These are phyloP conservation scores for Alternaria dauci DNA, from an alignment of 2,329 filamentous ascomycete genomes.

Conservation along the genomic window DNA sequence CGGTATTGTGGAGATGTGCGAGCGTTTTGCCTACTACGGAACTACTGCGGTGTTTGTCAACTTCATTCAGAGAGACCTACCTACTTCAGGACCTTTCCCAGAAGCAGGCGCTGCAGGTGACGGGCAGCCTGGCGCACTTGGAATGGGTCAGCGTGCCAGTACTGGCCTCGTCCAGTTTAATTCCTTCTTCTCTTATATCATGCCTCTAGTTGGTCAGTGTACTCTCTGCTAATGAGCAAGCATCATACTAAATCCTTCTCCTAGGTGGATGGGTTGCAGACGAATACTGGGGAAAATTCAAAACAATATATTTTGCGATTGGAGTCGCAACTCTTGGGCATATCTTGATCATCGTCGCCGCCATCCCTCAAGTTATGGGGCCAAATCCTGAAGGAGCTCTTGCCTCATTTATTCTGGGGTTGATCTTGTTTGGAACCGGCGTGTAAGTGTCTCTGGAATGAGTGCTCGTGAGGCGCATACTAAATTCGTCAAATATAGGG, in stretches of 20 bases:
- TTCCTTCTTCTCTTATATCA: slow-evolving; percentile 34
- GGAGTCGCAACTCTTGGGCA: slow-evolving; percentile 65
- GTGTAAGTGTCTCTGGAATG: slow-evolving; percentile 21
- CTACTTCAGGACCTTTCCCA: slow-evolving; percentile 58
- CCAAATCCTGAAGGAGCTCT: slow-evolving; percentile 50
- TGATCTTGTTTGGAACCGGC: slow-evolving; percentile 54
- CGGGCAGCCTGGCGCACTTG: slow-evolving; percentile 40
- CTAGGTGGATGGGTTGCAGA: slow-evolving; percentile 66
- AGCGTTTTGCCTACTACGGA: slow-evolving; percentile 44
- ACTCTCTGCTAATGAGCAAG: background rate
- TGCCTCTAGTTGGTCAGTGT: slow-evolving; percentile 36
- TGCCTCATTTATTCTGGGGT: slow-evolving; percentile 59
- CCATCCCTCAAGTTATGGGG: slow-evolving; percentile 56
- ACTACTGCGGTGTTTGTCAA: slow-evolving; percentile 41
- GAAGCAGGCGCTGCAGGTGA: slow-evolving; percentile 54
- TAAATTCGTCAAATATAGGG: slow-evolving; percentile 17
- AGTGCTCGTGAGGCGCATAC: background rate
- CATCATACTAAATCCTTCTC: slow-evolving; percentile 55
- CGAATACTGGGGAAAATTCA: slow-evolving; percentile 67
- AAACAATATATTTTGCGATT: slow-evolving; percentile 64
- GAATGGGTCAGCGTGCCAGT: slow-evolving; percentile 38
- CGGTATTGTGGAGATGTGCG: slow-evolving; percentile 42
- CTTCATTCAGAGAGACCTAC: slow-evolving; percentile 56
- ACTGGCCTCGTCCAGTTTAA: slow-evolving; percentile 36
- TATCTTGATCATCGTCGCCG: slow-evolving; percentile 61